phyloP scores from a whole-genome alignment of 2,329 filamentous ascomycete genomes.

The Arthroderma sp. region DNA sequence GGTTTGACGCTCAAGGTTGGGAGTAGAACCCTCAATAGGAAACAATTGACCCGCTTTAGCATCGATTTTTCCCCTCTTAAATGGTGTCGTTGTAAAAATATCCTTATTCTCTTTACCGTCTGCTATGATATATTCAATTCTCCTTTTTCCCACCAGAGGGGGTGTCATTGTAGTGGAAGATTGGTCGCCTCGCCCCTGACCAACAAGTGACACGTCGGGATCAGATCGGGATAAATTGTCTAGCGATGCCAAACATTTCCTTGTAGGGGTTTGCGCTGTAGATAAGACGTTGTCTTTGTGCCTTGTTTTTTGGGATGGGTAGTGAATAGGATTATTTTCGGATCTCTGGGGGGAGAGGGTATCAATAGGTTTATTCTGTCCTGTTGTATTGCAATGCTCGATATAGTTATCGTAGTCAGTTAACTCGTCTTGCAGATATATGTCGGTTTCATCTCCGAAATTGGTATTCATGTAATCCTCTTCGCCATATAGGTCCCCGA shows the following conservation, averaged over 20 bases:
- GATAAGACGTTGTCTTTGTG: neutral
- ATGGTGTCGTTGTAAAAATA: neutral
- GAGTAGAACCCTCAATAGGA: neutral
- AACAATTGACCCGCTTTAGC: neutral
- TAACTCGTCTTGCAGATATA: too few relatives aligned
- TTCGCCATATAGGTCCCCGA: neutral
- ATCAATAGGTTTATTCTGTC: neutral
- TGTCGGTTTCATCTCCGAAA: neutral
- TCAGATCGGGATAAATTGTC: neutral
- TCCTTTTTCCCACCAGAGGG: neutral
- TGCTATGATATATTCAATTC: neutral
- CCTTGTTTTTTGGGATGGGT: neutral
- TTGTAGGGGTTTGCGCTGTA: neutral
- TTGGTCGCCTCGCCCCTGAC: neutral
- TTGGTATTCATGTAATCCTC: neutral
- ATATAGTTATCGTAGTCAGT: neutral
- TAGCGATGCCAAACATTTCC: neutral
- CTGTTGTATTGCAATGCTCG: neutral
- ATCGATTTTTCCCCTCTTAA: neutral
- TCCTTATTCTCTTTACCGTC: neutral
- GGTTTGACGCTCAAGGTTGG: neutral
- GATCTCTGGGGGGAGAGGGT: neutral
- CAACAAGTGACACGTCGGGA: neutral
- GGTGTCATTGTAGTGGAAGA: neutral
- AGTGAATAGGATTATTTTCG: neutral